These are phyloP conservation scores for Arctium lappa DNA, from an alignment of 129 eudicot species.

Conservation along the genomic window DNA sequence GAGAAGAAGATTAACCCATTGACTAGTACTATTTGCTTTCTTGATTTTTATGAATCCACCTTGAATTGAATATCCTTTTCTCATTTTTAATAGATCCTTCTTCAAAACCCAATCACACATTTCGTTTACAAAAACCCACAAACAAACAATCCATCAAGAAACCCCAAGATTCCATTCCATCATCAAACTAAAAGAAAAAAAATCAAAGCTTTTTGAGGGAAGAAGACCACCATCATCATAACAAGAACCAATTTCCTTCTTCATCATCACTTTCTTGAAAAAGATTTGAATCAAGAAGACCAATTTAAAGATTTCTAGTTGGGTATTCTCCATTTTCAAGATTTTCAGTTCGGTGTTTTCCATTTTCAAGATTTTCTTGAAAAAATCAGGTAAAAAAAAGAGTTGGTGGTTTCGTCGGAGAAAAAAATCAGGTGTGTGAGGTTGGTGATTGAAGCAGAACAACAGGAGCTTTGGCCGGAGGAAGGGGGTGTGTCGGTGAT, in stretches of 20 bases:
- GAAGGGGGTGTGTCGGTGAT: too few species aligned
- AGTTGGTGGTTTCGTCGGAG: too few species aligned
- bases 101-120: too few species aligned
- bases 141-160: too few species aligned
- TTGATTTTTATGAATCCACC: slow-evolving; percentile 12
- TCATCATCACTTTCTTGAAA: neutral
- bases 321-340: too few species aligned
- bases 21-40: slow-evolving; percentile 15
- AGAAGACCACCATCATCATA: neutral
- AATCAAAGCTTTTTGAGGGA: neutral
- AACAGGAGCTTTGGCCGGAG: too few species aligned
- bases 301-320: neutral
- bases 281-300: neutral
- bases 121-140: too few species aligned
- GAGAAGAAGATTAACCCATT: neutral
- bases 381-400: neutral
- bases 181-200: slow-evolving; percentile 1
- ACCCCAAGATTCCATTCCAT: neutral
- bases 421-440: too few species aligned
- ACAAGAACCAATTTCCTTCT: neutral
- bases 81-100: too few species aligned
- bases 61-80: neutral
- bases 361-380: slow-evolving; percentile 1
- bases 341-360: too few species aligned
- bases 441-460: too few species aligned